Conservation (phyloP, 1,139 yeast genomes). For the Blastobotrys proliferans region DNA sequence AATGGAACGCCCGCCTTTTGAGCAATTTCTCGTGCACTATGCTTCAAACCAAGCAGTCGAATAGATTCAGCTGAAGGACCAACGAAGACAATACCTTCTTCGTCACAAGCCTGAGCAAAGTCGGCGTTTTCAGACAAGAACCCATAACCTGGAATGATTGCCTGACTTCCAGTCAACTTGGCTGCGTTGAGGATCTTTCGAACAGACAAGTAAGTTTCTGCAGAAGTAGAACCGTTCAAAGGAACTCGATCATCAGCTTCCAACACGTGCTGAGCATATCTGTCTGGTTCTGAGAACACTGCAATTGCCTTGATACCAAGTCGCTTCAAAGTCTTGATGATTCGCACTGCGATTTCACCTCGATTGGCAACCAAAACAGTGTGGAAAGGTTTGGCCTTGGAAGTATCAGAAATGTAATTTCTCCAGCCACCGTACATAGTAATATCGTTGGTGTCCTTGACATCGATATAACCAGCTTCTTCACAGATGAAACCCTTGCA, state of each 20-base stretch:
- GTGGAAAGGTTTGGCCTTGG: constrained; percentile 59
- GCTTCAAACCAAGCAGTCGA: constrained; percentile 85
- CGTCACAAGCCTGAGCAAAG: constrained; percentile 80
- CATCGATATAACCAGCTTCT: constrained; percentile 65
- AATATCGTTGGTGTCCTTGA: constrained; percentile 70
- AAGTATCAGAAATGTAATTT: constrained; percentile 48
- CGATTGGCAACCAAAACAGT: constrained; percentile 91
- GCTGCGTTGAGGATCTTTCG: constrained; percentile 86
- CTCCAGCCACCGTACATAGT: constrained; percentile 88
- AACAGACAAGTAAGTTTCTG: constrained; percentile 81
- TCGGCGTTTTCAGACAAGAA: constrained; percentile 95
- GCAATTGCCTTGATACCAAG: constrained; percentile 77
- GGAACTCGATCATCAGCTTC: constrained; percentile 80
- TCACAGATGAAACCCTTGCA: constrained; percentile 94
- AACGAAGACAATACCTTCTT: constrained; percentile 82
- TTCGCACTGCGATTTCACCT: constrained; percentile 96
- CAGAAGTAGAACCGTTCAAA: constrained; percentile 75
- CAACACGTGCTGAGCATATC: constrained; percentile 79
- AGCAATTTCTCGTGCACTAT: constrained; percentile 94
- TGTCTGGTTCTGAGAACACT: constrained; percentile 85
- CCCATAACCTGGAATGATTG: constrained; percentile 96
- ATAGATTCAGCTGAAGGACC: constrained; percentile 96
- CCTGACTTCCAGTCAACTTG: constrained; percentile 76
- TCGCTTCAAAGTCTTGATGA: constrained; percentile 80
- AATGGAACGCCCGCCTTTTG: constrained; percentile 83